A percentile compares a stretch with the other conserved stretches of the same genome.
phyloP scores from a whole-genome alignment of 106 monocot species.

The Dendrobium nobile region DNA sequence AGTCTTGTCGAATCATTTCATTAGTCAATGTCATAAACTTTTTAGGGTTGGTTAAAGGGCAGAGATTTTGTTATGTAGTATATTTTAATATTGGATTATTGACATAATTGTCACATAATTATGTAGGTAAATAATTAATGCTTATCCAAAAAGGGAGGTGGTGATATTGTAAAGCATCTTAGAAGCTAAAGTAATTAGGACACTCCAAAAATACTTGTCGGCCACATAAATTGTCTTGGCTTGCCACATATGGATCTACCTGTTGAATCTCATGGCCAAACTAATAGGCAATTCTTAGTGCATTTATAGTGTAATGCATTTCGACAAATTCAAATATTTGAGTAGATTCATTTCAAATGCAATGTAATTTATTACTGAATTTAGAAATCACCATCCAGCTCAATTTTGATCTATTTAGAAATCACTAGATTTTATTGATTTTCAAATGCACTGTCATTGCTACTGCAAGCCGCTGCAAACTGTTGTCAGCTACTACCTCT shows the following conservation, averaged over 20 bases:
- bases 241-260: too few species aligned
- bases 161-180: not conserved
- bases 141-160: not conserved
- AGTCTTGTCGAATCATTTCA: not conserved
- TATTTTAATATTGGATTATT: not conserved
- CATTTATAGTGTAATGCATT: too few species aligned
- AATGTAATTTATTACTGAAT: too few species aligned
- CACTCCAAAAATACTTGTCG: not conserved
- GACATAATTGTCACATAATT: not conserved
- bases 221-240: not conserved
- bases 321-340: too few species aligned
- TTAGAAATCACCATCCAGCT: too few species aligned
- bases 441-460: too few species aligned
- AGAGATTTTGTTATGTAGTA: not conserved
- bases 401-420: too few species aligned
- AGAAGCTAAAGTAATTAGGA: constrained; percentile 1
- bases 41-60: constrained; percentile 2
- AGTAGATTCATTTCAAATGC: too few species aligned
- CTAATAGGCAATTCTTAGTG: too few species aligned
- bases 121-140: not conserved
- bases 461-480: too few species aligned
- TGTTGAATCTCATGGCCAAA: not conserved
- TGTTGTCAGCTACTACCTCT: too few species aligned
- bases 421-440: too few species aligned
- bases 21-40: not conserved